Evolutionary conservation across 2,329 filamentous ascomycete species (phyloP), one percentile per base, ranked within the genome.

Genomic region (Venturia aucupariae): DNA sequence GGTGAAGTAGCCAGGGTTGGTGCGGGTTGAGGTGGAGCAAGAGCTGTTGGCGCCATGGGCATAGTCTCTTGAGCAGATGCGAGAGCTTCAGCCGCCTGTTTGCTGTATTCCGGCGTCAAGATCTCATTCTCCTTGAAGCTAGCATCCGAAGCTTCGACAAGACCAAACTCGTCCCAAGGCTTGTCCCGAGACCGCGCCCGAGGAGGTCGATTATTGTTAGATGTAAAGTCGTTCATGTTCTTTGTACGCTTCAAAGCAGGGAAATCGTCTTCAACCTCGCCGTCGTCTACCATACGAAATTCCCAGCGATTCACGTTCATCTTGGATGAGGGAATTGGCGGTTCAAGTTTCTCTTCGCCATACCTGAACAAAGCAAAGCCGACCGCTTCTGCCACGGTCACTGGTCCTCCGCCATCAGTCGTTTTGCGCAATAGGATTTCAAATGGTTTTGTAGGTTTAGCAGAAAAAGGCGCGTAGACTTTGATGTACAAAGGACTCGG

Each of bases 261-360:
- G 68, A 94, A 94, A 71, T 94, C 90, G 68, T 91, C 89, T 69
- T 95, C 90, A 1, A 93, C 86, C 71, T 94, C 90, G 60, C 89
- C 90, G 64, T 90, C 89, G 71, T 94, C 85, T 10, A 92, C 89
- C 86, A 95, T 92, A 48, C 90, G 84, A 64, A 95, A 77, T 30
- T 86, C 90, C 88, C 89, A 94, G 79, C 86, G 86, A 71, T 93
- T 93, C 69, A 92, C 87, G 69, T 90, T 90, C 62, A 86, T 79
- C 71, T 90, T 90, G 61, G 86, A 83, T 1, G 78, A 73, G 0
- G 85, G 78, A 11, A 94, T 78, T 0, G 82, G 72, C 3, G 90
- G 90, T 67, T 91, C 84, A 35, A 86, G 78, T 69, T 89, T 89
- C 72, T 92, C 89, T 69, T 92, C 87, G 60, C 85, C 84, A 72